These are phyloP conservation scores for Helminthosporium solani DNA, from an alignment of 2,329 filamentous ascomycete genomes.

Conservation along the genomic window DNA sequence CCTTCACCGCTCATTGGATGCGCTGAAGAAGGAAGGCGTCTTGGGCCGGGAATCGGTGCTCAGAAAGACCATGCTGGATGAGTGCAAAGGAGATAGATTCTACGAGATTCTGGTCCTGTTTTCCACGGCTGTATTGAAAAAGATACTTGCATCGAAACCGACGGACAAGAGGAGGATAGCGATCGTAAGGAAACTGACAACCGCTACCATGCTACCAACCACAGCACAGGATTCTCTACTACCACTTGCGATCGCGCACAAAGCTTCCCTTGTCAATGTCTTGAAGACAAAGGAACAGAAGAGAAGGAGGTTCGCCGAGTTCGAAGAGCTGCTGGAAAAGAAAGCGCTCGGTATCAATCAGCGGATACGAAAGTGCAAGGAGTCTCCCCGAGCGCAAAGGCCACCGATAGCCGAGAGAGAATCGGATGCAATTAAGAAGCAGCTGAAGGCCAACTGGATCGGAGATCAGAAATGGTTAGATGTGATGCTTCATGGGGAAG, in stretches of 20 bases:
- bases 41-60: conserved; percentile 78
- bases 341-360: conserved; percentile 62
- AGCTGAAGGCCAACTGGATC: conserved; percentile 73
- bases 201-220: conserved; percentile 39
- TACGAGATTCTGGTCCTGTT: conserved; percentile 84
- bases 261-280: conserved; percentile 61
- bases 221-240: conserved; percentile 50
- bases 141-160: conserved; percentile 56
- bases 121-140: conserved; percentile 79
- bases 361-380: conserved; percentile 50
- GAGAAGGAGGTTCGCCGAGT: conserved; percentile 60
- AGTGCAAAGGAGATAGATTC: conserved; percentile 88
- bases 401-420: conserved; percentile 35
- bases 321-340: conserved; percentile 62
- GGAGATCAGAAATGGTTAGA: conserved; percentile 75
- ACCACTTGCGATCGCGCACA: conserved; percentile 72
- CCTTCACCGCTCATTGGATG: conserved; percentile 76
- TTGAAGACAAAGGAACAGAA: conserved; percentile 62
- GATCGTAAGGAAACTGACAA: conserved; percentile 55
- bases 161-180: conserved; percentile 33
- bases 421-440: conserved; percentile 53
- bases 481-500: conserved; percentile 67
- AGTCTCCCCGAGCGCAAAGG: conserved; percentile 23
- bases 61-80: conserved; percentile 93
- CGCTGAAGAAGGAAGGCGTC: conserved; percentile 82